phyloP scores from a whole-genome alignment of 495 filamentous ascomycete genomes.

The Endocarpon pusillum region DNA sequence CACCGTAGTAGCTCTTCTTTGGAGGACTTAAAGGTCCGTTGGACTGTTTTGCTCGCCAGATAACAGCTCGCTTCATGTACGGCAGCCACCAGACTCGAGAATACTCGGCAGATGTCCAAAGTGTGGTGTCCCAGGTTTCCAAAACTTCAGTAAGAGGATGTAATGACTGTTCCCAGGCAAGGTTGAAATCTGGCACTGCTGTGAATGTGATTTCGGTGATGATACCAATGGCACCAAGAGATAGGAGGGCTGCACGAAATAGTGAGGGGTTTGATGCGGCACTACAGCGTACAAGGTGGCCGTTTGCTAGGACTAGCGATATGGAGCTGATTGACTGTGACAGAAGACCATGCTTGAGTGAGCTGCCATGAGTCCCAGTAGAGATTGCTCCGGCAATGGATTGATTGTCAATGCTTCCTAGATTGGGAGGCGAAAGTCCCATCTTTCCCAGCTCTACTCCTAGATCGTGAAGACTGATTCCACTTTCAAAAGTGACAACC shows the following conservation, averaged over 20 bases:
- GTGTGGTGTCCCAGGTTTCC: conserved; percentile 46
- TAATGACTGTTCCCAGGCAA: conserved; percentile 74
- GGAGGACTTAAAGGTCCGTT: conserved; percentile 31
- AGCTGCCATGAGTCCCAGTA: conserved; percentile 86
- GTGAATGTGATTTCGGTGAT: conserved; percentile 76
- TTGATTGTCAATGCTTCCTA: conserved; percentile 90
- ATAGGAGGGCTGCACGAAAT: conserved; percentile 76
- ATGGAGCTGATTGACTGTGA: conserved; percentile 56
- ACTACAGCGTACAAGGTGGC: conserved; percentile 58
- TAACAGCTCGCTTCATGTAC: conserved; percentile 67
- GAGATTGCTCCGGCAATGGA: conserved; percentile 83
- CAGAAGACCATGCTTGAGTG: conserved; percentile 65
- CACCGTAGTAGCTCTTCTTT: conserved; percentile 57
- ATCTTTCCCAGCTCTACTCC: conserved; percentile 47
- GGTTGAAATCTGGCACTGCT: conserved; percentile 56
- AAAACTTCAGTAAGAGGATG: conserved; percentile 49
- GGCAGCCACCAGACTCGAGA: conserved; percentile 96
- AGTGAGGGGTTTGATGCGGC: conserved; percentile 51
- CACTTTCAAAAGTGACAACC: conserved; percentile 61
- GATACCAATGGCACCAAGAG: conserved; percentile 78
- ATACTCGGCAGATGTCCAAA: conserved; percentile 79
- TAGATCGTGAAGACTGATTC: conserved; percentile 62
- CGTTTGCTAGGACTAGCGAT: conserved; percentile 70
- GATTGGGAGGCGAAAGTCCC: conserved; percentile 67
- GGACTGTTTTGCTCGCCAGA: conserved; percentile 73